A percentile compares a stretch with the other conserved stretches of the same genome.
Evolutionary conservation across 768 basidiomycete genomes (phyloP).

Genomic region (Podaxis sp.): DNA sequence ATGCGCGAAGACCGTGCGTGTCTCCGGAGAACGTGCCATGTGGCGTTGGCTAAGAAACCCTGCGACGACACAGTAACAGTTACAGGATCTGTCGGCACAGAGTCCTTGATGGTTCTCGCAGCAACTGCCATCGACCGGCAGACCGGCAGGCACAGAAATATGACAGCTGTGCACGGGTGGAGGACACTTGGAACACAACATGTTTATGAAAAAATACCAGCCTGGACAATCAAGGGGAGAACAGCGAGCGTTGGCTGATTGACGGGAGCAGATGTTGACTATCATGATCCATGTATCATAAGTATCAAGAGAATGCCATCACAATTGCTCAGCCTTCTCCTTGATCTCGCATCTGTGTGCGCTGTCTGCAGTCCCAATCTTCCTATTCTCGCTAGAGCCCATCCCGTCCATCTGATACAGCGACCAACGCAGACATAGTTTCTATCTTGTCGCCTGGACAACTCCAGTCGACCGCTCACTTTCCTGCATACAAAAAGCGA

Average conservation of each 20-base stretch:
- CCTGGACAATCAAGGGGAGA: neutral
- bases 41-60: neutral
- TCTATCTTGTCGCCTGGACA: conserved; percentile 10
- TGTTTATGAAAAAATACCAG: neutral
- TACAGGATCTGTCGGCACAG: neutral
- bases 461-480: neutral
- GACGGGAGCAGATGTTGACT: neutral
- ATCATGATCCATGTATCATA: neutral
- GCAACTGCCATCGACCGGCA: conserved; percentile 6
- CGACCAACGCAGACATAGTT: neutral
- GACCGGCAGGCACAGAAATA: neutral
- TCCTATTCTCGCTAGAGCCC: neutral
- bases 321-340: neutral
- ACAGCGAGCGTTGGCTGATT: conserved; percentile 1
- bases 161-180: neutral
- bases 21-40: neutral
- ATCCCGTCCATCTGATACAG: neutral
- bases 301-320: neutral
- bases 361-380: neutral
- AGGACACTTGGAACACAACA: neutral
- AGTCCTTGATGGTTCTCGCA: conserved; percentile 1
- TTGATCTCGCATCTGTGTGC: neutral
- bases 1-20: neutral
- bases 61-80: neutral
- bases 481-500: conserved; percentile 3